Evolutionary conservation across 139 green algal species (phyloP), one percentile per base, ranked within the genome.

Genomic region (Auxenochlorella protothecoides): DNA sequence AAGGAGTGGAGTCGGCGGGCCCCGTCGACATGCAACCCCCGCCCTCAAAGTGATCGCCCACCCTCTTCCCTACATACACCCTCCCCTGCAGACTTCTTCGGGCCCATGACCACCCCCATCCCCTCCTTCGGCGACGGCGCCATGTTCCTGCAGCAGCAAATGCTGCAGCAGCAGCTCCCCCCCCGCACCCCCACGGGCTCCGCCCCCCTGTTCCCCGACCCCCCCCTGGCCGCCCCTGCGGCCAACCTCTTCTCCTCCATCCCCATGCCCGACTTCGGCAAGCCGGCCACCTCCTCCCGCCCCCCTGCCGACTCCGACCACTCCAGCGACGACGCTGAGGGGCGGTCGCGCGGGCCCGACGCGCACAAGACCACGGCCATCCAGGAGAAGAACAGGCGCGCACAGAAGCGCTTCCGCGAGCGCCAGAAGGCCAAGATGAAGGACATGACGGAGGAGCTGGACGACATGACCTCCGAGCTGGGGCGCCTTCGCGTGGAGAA

Each of bases 321-420:
- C 57, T 9, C 57, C 9, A 62, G 57, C 57, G 57, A 62, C 57
- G 57, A 62, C 57, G 11, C 9, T 2, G 11, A 62, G 57, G 9
- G 57, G 57, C 9, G 57, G 9, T 15, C 9, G 57, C 57, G 57
- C 57, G 11, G 9, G 57, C 9, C 57, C 9, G 57, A 62, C 27
- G 27, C 27, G 57, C 57, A 62, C 9, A 84, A 75, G 75, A 67
- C 75, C 7, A 59, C 74, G 4, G 68, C 68, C 5, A 51, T 91
- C 57, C 86, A 91, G 74, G 85, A 90, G 74, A 88, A 88, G 72
- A 90, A 90, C 74, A 75, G 85, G 10, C 73, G 83, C 5, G 85
- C 85, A 57, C 85, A 90, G 81, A 75, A 83, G 4, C 74, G 85
- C 51, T 90, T 90, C 76, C 71, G 85, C 1, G 85, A 90, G 81